phyloP scores from a whole-genome alignment of 1,284 basidiomycete species.

The Cutaneotrichosporon cavernicola region DNA sequence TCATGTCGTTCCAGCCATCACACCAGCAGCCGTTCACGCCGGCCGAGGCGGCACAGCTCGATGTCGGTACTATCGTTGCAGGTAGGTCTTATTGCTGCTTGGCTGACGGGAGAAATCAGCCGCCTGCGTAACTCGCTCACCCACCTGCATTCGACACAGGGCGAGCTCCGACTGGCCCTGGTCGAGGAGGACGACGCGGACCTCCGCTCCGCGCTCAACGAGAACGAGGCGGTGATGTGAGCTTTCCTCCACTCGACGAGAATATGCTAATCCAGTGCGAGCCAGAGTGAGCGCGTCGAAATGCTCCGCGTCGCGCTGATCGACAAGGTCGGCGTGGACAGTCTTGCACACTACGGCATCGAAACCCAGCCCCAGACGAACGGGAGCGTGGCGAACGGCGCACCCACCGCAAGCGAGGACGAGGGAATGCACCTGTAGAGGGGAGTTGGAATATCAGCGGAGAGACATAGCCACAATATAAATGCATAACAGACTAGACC shows the following conservation, averaged over 20 bases:
- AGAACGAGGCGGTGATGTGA: conserved; percentile 62
- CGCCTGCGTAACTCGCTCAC: conserved; percentile 70
- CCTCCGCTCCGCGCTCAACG: conserved; percentile 57
- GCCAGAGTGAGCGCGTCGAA: conserved; percentile 40
- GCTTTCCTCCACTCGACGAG: conserved; percentile 28
- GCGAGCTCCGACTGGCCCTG: conserved; percentile 59
- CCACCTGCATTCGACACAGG: conserved; percentile 66
- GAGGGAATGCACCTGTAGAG: conserved; percentile 12
- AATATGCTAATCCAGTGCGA: conserved; percentile 30
- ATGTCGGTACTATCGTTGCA: conserved; percentile 67
- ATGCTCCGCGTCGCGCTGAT: conserved; percentile 38
- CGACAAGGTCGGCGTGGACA: conserved; percentile 42
- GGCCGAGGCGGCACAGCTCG: conserved; percentile 64
- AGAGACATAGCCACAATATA: not conserved
- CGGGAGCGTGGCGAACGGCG: conserved; percentile 9
- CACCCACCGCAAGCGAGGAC: not conserved
- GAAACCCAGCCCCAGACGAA: conserved; percentile 1
- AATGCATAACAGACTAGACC: not conserved
- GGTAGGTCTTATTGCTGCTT: conserved; percentile 55
- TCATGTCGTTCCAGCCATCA: conserved; percentile 51
- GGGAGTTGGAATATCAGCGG: not conserved
- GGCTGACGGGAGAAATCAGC: conserved; percentile 62
- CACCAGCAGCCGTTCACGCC: conserved; percentile 74
- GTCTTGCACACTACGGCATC: conserved; percentile 41
- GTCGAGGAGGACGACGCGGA: conserved; percentile 49